A percentile compares a stretch with the other conserved stretches of the same genome.
These are phyloP conservation scores for Lepiota venenata DNA, from an alignment of 768 basidiomycete species.

Conservation along the genomic window DNA sequence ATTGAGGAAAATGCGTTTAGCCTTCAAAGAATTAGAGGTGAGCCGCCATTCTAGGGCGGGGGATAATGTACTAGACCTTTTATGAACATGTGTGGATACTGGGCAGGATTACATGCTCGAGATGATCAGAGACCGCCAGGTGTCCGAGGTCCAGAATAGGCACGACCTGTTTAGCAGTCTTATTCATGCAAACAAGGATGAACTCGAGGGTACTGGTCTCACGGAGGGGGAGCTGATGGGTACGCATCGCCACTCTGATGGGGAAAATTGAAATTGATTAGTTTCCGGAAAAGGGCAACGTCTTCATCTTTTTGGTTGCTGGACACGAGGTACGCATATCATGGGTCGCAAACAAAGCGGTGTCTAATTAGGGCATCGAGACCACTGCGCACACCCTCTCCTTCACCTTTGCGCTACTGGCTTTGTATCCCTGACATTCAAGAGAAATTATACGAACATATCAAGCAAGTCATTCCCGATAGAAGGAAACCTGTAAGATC, in stretches of 20 bases:
- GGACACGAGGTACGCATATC: slow-evolving; percentile 47
- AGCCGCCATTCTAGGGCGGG: background rate
- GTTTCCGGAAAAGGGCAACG: slow-evolving; percentile 29
- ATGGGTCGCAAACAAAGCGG: background rate
- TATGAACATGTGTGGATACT: background rate
- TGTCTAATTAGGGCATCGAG: slow-evolving; percentile 18
- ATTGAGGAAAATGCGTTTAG: slow-evolving; percentile 24
- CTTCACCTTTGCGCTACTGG: slow-evolving; percentile 36
- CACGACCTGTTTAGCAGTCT: slow-evolving; percentile 53
- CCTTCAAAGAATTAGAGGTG: slow-evolving; percentile 44
- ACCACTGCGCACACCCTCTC: slow-evolving; percentile 31
- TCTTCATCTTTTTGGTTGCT: slow-evolving; percentile 54
- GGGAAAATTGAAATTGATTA: background rate
- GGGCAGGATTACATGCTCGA: slow-evolving; percentile 40
- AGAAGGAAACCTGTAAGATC: slow-evolving; percentile 27
- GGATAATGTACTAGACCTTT: background rate
- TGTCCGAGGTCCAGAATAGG: slow-evolving; percentile 32
- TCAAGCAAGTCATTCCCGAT: slow-evolving; percentile 27
- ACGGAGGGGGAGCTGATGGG: slow-evolving; percentile 42
- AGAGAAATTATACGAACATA: slow-evolving; percentile 31
- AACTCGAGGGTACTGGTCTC: slow-evolving; percentile 29
- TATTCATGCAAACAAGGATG: slow-evolving; percentile 45
- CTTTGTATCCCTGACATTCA: slow-evolving; percentile 35
- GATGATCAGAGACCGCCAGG: slow-evolving; percentile 46
- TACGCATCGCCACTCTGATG: slow-evolving; percentile 15